These are phyloP conservation scores for Agapanthus africanus DNA, from an alignment of 106 monocot species.

Conservation along the genomic window DNA sequence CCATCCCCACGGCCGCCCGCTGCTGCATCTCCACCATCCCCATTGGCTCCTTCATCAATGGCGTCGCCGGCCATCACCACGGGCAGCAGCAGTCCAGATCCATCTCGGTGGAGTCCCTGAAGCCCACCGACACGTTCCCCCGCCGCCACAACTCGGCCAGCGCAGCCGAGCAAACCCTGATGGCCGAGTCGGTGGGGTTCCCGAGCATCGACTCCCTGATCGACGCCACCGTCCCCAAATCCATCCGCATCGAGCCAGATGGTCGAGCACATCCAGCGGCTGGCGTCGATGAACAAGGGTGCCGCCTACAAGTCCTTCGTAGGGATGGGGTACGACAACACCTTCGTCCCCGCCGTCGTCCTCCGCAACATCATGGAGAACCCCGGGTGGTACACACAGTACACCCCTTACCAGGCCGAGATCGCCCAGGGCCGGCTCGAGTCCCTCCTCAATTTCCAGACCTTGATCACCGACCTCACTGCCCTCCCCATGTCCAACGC, in stretches of 20 bases:
- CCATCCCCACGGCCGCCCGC: conserved; percentile 38
- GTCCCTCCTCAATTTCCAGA: conserved; percentile 94
- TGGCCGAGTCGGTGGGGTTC: conserved; percentile 61
- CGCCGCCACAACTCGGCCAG: conserved; percentile 92
- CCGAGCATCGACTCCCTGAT: conserved; percentile 62
- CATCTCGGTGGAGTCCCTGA: conserved; percentile 59
- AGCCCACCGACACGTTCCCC: conserved; percentile 81
- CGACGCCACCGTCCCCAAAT: conserved; percentile 78
- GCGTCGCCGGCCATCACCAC: background rate
- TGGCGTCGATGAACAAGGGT: conserved; percentile 79
- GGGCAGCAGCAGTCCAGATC: conserved; percentile 22
- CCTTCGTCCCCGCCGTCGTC: conserved; percentile 79
- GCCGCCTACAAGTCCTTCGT: conserved; percentile 82
- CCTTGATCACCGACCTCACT: conserved; percentile 83
- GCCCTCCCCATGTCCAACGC: conserved; percentile 97
- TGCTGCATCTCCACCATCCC: conserved; percentile 35
- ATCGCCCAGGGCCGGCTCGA: conserved; percentile 97
- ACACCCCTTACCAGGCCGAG: conserved; percentile 99
- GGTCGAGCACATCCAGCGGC: conserved; percentile 70
- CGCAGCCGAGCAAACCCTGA: conserved; percentile 54
- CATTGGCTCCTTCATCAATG: background rate
- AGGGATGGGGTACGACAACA: conserved; percentile 93
- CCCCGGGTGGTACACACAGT: conserved; percentile 97
- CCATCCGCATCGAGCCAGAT: conserved; percentile 75
- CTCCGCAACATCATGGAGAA: conserved; percentile 97